Base-by-base conservation (phyloP, 176 grass and related monocot genomes). In the Saccharum spontaneum region DNA sequence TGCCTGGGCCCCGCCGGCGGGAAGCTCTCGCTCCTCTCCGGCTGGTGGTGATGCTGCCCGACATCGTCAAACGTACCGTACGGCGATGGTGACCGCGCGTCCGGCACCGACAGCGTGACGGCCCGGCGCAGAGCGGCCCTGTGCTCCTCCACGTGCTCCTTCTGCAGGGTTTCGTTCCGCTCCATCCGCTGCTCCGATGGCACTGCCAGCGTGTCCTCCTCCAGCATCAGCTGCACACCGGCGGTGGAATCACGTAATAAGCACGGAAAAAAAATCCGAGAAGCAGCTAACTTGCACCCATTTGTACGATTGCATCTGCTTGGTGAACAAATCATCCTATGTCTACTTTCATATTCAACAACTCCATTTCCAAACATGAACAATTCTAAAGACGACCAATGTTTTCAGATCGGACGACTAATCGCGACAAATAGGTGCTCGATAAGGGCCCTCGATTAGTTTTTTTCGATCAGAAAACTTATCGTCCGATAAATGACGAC, bases 121-220 rank as follows among this genome's bases (percentile, higher is more conserved):
- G 96, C 93, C 70, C 93, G 88, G 52, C 75, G 85, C 4, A 95
- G 50, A 26, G 96, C 96, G 8, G 89, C 96, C 83, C 85, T 95
- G 83, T 98, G 93, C 89, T 95, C 91, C 82, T 98, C 89, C 5
- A 75, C 69, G 12, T 92, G 93, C 43, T 95, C 96, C 73, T 45
- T 88, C 61, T 78, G 87, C 34, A 98, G 82, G 3, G 81, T 93
- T 85, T 95, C 91, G 71, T 98, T 88, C 70, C 93, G 87, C 86
- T 98, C 89, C 96, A 98, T 98, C 76, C 44, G 87, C 77, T 98
- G 96, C 78, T 95, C 81, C 3, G 87, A 73, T 5, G 96, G 96
- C 16, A 93, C 90, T 8, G 67, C 87, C 87, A 84, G 89, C 8
- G 72, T 79, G 3, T 70, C 67, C 78, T 98, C 90, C 67, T 94